Evolutionary conservation across 345 rosid species (phyloP), one percentile per base, ranked within the genome.

Genomic region (Syzygium grande): DNA sequence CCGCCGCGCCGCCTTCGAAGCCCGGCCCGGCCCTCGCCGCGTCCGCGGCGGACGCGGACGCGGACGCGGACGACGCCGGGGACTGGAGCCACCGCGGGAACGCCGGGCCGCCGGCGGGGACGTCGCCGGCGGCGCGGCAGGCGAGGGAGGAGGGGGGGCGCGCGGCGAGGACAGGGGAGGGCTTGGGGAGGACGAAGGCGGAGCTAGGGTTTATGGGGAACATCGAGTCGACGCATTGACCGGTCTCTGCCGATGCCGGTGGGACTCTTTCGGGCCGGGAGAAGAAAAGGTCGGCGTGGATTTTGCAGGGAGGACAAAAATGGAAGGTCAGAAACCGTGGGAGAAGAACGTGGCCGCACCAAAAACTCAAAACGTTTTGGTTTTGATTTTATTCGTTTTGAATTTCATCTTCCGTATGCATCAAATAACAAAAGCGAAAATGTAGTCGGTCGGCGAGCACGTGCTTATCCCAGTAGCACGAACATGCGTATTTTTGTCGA

Each of bases 101-200:
- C 85, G 92, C 86, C 89, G 91, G 90, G 58, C 93, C 92, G 9
- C 93, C 92, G 9, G 90, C 87, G 58, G 93, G 88, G 91, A 93
- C 93, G 55, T 92, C 95, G 92, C 95, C 73, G 85, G 97, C 95
- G 77, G 88, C 93, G 92, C 98, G 96, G 91, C 96, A 95, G 91
- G 87, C 59, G 88, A 94, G 91, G 89, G 94, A 34, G 54, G 88
- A 34, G 54, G 88, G 49, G 27, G 87, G 86, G 86, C 88, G 87
- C 78, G 91, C 90, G 41, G 21, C 43, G 41, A 63, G 51, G 86
- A 53, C 22, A 68, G 52, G n/a, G 54, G 90, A 63, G 90, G 96
- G 88, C 43, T 89, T 91, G 19, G 95, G 87, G 87, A 91, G 86
- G 92, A 90, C 85, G 86, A 92, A 85, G 85, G 88, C 19, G 61